Base-by-base conservation (phyloP, 352 stramenopile species). In the Phytophthora constricta region DNA sequence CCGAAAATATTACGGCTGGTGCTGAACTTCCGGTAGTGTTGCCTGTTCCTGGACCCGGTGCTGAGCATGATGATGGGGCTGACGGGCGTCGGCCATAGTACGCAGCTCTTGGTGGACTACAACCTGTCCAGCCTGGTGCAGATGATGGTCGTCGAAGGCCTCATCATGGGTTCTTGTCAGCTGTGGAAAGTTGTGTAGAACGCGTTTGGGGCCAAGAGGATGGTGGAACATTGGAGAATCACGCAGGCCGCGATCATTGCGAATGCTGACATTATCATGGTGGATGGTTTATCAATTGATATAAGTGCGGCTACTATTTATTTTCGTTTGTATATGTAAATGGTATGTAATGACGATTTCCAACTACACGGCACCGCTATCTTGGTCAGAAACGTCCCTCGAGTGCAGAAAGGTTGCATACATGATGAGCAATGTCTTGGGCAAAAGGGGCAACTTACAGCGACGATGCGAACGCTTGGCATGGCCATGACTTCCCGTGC, bases 121-220 rank as follows among this genome's bases (percentile, higher is more conserved):
- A 78, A 77, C 19, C 68, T 91, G 34, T 72, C 64, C 37, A 72
- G 45, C 42, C 65, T 87, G 2, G 72, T 91, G 33, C 80, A 87
- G 56, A 80, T 86, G 68, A 65, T 89, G 47, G 55, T 89, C 37
- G 63, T 89, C 37, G 62, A 65, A 4, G 74, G 74, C 1, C 63
- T 89, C 51, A 73, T 87, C 48, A 86, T 71, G 49, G 84, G 82
- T 61, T 86, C 16, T 75, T 70, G 13, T 87, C 78, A 9, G 84
- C 81, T 20, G 79, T 89, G 46, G 79, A 90, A 92, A 79, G 17
- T 72, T 90, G 65, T 87, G 77, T 85, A 78, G 31, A 78, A 92
- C 64, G 79, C 81, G 2, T 91, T 84, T 51, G 84, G 84, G n/a
- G 84, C 65, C 56, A 85, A 82, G 49, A 70, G 73, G 25, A 70